A percentile compares a stretch with the other conserved stretches of the same genome.
Conservation (phyloP, 2,329 filamentous ascomycete species). For the Calonectria montana region DNA sequence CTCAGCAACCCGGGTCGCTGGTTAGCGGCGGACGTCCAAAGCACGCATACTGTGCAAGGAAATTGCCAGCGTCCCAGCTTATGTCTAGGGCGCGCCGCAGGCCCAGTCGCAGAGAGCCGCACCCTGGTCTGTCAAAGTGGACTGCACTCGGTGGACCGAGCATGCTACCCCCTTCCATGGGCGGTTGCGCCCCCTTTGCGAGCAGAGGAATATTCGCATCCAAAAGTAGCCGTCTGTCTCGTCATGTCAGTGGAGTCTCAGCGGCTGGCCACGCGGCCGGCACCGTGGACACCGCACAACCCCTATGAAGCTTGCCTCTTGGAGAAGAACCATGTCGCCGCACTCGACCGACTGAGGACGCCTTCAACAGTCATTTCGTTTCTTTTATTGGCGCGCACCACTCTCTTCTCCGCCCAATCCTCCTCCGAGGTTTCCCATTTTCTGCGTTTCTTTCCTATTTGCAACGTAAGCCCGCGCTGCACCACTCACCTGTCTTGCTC, state of each 20-base stretch:
- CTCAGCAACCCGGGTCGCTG: not conserved
- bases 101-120: not conserved
- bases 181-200: slow-evolving; percentile 4
- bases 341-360: not conserved
- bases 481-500: not conserved
- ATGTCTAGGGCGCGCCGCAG: not conserved
- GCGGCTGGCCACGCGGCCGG: slow-evolving; percentile 20
- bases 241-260: slow-evolving; percentile 13
- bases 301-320: slow-evolving; percentile 13
- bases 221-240: not conserved
- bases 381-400: slow-evolving; percentile 18
- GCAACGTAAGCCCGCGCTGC: not conserved
- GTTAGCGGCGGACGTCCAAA: not conserved
- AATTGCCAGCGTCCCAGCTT: slow-evolving; percentile 5
- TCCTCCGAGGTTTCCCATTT: not conserved
- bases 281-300: not conserved
- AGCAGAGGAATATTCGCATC: slow-evolving; percentile 3
- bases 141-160: not conserved
- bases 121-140: slow-evolving; percentile 20
- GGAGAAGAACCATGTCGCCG: not conserved
- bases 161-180: not conserved
- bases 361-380: not conserved
- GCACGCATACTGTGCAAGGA: not conserved
- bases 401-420: not conserved
- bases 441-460: not conserved